Evolutionary conservation across 352 stramenopile species (phyloP).

Genomic region (Globisporangium echinulatum): DNA sequence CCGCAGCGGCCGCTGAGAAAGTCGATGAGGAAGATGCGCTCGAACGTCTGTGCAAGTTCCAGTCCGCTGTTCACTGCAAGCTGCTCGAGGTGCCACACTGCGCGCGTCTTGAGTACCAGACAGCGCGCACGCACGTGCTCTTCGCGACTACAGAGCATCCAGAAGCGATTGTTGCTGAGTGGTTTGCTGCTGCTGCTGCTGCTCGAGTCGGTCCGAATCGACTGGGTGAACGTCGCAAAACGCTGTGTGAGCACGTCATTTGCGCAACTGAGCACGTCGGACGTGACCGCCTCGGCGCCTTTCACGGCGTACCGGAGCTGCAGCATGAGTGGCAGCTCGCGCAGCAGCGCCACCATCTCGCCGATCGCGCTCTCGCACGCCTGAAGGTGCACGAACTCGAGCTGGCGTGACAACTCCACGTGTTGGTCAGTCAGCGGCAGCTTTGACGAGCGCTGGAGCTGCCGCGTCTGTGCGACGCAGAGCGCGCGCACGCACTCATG

Average conservation of each 20-base stretch:
- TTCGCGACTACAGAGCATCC: slow-evolving; percentile 8
- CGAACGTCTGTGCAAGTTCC: slow-evolving; percentile 5
- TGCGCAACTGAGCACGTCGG: not conserved
- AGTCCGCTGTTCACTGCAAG: not conserved
- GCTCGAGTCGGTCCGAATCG: not conserved
- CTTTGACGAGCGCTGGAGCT: not conserved
- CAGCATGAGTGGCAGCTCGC: slow-evolving; percentile 15
- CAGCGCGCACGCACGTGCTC: slow-evolving; percentile 3
- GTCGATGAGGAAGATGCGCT: slow-evolving; percentile 14
- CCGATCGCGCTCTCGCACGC: slow-evolving; percentile 22
- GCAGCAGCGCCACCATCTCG: slow-evolving; percentile 21
- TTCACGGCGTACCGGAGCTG: slow-evolving; percentile 14
- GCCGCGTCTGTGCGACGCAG: slow-evolving; percentile 1
- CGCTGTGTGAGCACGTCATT: not conserved
- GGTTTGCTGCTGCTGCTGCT: not conserved
- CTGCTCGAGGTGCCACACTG: slow-evolving; percentile 11
- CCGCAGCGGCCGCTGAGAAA: slow-evolving; percentile 4
- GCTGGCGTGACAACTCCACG: not conserved
- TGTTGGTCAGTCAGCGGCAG: not conserved
- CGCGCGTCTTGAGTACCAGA: slow-evolving; percentile 3
- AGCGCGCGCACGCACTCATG: slow-evolving; percentile 11
- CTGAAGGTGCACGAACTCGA: slow-evolving; percentile 13
- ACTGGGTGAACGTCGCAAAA: slow-evolving; percentile 4
- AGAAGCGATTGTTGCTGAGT: slow-evolving; percentile 1
- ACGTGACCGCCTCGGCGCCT: not conserved